These are phyloP conservation scores for Lactuca sativa DNA, from an alignment of 129 eudicot species.

Conservation along the genomic window DNA sequence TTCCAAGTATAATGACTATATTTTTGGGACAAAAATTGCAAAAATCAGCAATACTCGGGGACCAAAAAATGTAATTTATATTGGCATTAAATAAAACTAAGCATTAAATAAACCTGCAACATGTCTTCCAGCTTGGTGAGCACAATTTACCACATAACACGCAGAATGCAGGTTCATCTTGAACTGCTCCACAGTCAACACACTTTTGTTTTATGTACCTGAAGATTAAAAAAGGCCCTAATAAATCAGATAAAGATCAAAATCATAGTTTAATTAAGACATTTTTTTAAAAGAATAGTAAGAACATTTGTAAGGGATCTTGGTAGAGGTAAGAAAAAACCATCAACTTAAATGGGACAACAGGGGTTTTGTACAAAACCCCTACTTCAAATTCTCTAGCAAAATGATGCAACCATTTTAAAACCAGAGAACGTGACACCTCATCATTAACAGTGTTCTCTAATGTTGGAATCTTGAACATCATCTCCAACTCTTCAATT, in stretches of 20 bases:
- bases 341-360: slow-evolving; percentile 79
- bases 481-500: slow-evolving; percentile 61
- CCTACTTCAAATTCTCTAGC: slow-evolving; percentile 45
- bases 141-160: slow-evolving; percentile 89
- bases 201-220: slow-evolving; percentile 85
- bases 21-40: background rate
- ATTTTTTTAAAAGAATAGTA: background rate
- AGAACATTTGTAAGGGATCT: slow-evolving; percentile 87
- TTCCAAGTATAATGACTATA: background rate
- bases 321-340: slow-evolving; percentile 77
- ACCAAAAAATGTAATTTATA: background rate
- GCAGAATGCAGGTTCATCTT: slow-evolving; percentile 90
- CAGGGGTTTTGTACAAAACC: slow-evolving; percentile 53
- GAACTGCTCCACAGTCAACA: slow-evolving; percentile 63
- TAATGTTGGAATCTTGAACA: slow-evolving; percentile 67
- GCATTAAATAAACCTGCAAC: slow-evolving; percentile 73
- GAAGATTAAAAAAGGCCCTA: background rate
- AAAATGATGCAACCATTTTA: slow-evolving; percentile 69
- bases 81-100: background rate
- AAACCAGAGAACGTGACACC: slow-evolving; percentile 43
- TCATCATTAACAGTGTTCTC: slow-evolving; percentile 48
- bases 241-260: background rate
- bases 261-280: background rate
- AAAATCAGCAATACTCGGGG: background rate
- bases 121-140: slow-evolving; percentile 85